Base-by-base conservation (phyloP, 1,284 basidiomycete genomes). In the Naganishia sp. region DNA sequence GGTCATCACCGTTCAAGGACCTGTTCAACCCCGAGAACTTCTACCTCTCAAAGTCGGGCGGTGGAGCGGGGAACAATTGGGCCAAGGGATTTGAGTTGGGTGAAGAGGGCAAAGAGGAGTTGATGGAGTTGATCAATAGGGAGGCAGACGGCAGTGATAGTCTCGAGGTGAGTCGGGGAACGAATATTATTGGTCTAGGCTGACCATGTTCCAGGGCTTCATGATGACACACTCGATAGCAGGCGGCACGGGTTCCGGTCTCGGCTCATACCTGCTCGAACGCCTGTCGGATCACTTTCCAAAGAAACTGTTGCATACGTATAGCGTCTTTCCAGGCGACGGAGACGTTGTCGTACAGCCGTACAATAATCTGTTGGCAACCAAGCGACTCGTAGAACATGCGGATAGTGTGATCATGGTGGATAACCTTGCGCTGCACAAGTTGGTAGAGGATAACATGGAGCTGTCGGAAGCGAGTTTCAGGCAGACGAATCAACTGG, bases 21-120 rank as follows among this genome's bases (percentile, higher is more conserved):
- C 81, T 99, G 31, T 99, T 98, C 79, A 99, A 99, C 76, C 95
- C 95, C 0, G 96, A 99, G 76, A 99, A 99, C 77, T 94, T 99
- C 55, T 98, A 92, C 76, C 84, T 94, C 25, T 93, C 90, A 7
- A 90, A 95, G 79, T 92, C 95, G 74, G 96, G 96, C 6, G 94
- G 96, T 21, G 96, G 96, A 64, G 95, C 96, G 5, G 96, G 95
- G 36, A 99, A 99, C 76, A 98, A 98, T 76, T 99, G 95, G 95
- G 95, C 94, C 0, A 91, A 94, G 73, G 95, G 95, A 5, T 94
- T 95, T 74, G 84, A 87, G 11, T 86, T 89, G 4, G 96, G 94
- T 53, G 94, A 99, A 79, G 84, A 85, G 72, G 87, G 95, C 70
- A 97, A 95, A 74, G 95, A 99, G 74, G 95, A 99, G 72, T 86